Percentiles rank a stretch among this genome's conserved stretches.
phyloP scores from a whole-genome alignment of 2,329 filamentous ascomycete species.

The Aspergillus luchuensis region DNA sequence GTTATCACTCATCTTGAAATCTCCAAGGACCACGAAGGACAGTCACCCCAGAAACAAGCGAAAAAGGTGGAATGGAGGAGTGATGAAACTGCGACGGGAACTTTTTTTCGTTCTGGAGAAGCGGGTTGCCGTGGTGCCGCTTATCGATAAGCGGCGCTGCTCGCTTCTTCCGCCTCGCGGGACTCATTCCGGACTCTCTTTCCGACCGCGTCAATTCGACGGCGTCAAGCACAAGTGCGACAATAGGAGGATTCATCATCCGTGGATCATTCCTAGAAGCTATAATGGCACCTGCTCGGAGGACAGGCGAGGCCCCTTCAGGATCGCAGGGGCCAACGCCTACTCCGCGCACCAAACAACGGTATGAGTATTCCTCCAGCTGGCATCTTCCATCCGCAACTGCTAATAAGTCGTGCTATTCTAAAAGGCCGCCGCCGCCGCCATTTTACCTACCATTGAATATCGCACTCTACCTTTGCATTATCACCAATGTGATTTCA shows the following conservation, averaged over 20 bases:
- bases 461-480: constrained; percentile 77
- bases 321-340: constrained; percentile 3
- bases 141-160: constrained; percentile 11
- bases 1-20: not conserved
- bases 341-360: constrained; percentile 28
- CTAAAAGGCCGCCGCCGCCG: constrained; percentile 33
- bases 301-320: constrained; percentile 13
- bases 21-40: not conserved
- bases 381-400: constrained; percentile 7
- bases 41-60: not conserved
- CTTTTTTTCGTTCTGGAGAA: constrained; percentile 4
- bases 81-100: not conserved
- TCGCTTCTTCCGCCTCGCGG: not conserved
- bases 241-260: not conserved
- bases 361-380: constrained; percentile 23
- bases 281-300: constrained; percentile 23
- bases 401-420: not conserved
- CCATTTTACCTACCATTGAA: constrained; percentile 70
- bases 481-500: constrained; percentile 71
- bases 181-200: not conserved
- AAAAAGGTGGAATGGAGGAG: not conserved
- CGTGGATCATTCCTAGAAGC: not conserved
- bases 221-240: not conserved
- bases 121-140: not conserved
- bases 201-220: not conserved